Evolutionary conservation across 2,329 filamentous ascomycete species (phyloP), one percentile per base, ranked within the genome.

Genomic region (Arthroderma uncinatum): DNA sequence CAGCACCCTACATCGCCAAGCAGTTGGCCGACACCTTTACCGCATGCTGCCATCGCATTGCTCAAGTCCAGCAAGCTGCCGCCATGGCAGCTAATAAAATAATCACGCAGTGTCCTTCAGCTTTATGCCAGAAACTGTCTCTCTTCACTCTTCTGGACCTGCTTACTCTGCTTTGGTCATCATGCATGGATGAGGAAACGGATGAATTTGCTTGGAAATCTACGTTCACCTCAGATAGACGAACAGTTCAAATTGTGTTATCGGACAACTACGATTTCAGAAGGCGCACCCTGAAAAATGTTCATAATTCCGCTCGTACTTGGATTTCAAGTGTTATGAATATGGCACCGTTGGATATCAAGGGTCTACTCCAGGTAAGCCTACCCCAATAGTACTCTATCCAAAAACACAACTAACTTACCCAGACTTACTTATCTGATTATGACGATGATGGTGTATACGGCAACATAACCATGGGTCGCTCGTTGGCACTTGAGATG

Each of bases 401-500:
- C 0, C n/a, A 1, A 19, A 50, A 9, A 1, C 3, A 9, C 39
- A 0, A 14, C 47, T 40, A 34, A 54, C 53, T 42, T 30, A 50
- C 25, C 39, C 59, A 95, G 73, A 97, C 93, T 0, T 97, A 98
- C 68, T 79, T 98, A 14, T 96, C 94, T 0, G 91, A 95, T 64
- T 95, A 91, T 64, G 87, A 94, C 60, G 91, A 97, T 63, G 89
- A 95, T 62, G 88, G 87, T 53, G 84, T 85, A 1, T 95, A 95
- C 67, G 93, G 91, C 0, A 90, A 96, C 69, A 84, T 97, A 60
- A 92, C 91, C 0, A 78, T 98, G 14, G 94, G 93, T 9, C 81
- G 94, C 59, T 97, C 93, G 0, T 95, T 99, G 70, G 93, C 93
- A 12, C 75, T 95, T 28, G 90, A 98, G 67, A 87, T 97, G 77